Conservation (phyloP, 1,139 yeast species). For the Blastobotrys ciferrii region DNA sequence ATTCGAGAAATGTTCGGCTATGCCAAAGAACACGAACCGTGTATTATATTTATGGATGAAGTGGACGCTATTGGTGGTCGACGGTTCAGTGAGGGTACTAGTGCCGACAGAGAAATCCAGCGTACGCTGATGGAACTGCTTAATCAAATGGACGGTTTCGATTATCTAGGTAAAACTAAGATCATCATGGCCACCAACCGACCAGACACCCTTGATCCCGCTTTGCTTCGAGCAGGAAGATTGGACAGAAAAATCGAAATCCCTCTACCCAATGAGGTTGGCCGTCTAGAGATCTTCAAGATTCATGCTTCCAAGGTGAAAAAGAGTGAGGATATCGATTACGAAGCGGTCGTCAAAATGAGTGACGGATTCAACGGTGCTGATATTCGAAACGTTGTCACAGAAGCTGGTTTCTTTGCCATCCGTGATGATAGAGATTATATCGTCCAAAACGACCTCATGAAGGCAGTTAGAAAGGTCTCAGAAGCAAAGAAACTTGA, state of each 20-base stretch:
- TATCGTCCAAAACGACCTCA: conserved; percentile 86
- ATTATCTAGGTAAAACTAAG: conserved; percentile 93
- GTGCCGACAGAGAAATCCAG: conserved; percentile 98
- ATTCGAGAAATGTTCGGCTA: conserved; percentile 98
- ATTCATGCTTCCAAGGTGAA: conserved; percentile 85
- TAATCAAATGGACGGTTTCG: conserved; percentile 99
- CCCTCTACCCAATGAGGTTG: conserved; percentile 94
- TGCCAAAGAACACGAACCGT: conserved; percentile 97
- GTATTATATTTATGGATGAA: conserved; percentile 99
- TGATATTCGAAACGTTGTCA: conserved; percentile 92
- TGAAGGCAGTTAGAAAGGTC: conserved; percentile 98
- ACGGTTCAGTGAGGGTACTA: conserved; percentile 96
- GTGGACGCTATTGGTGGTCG: conserved; percentile 99
- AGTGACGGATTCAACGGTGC: conserved; percentile 99
- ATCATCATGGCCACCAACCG: conserved; percentile 99
- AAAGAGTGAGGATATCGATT: conserved; percentile 94
- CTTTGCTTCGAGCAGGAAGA: conserved; percentile 96
- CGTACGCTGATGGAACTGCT: conserved; percentile 97
- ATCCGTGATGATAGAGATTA: conserved; percentile 97
- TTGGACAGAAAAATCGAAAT: conserved; percentile 96
- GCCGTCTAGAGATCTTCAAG: conserved; percentile 90
- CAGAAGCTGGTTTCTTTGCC: conserved; percentile 99
- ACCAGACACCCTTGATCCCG: conserved; percentile 99
- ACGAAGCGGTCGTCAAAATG: conserved; percentile 96
- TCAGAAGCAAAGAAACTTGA: conserved; percentile 96